Conservation (phyloP, 257 asterid genomes). For the Primulina tabacum region DNA sequence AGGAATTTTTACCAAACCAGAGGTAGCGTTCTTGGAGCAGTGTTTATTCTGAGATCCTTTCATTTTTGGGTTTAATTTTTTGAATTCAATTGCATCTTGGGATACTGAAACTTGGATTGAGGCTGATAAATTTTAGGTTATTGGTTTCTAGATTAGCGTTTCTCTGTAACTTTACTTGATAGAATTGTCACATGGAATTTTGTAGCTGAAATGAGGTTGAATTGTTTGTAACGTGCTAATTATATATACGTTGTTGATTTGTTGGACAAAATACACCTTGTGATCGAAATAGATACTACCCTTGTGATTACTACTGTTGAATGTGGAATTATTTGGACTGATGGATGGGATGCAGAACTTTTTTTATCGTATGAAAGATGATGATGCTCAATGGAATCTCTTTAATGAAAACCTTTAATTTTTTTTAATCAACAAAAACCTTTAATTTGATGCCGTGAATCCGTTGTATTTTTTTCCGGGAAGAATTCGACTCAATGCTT, state of each 20-base stretch:
- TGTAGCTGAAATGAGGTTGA: neutral
- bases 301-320: neutral
- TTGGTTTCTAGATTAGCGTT: neutral
- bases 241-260: no score
- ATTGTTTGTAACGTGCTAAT: neutral
- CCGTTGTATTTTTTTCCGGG: neutral
- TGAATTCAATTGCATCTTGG: conserved; percentile 18
- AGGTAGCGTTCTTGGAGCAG: conserved; percentile 42
- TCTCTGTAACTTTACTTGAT: neutral
- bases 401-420: no score
- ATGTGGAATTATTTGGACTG: neutral
- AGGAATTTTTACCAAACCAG: conserved; percentile 76
- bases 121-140: neutral
- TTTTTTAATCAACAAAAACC: neutral
- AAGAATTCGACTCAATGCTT: neutral
- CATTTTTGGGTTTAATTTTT: neutral
- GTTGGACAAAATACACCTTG: neutral
- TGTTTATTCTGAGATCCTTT: conserved; percentile 5
- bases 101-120: conserved; percentile 10
- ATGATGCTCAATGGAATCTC: neutral
- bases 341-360: neutral
- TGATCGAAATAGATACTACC: neutral
- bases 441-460: neutral
- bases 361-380: neutral
- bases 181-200: neutral